Evolutionary conservation across 108 stramenopile genomes (phyloP), one percentile per base, ranked within the genome.

Genomic region (Cyclotella cryptica): DNA sequence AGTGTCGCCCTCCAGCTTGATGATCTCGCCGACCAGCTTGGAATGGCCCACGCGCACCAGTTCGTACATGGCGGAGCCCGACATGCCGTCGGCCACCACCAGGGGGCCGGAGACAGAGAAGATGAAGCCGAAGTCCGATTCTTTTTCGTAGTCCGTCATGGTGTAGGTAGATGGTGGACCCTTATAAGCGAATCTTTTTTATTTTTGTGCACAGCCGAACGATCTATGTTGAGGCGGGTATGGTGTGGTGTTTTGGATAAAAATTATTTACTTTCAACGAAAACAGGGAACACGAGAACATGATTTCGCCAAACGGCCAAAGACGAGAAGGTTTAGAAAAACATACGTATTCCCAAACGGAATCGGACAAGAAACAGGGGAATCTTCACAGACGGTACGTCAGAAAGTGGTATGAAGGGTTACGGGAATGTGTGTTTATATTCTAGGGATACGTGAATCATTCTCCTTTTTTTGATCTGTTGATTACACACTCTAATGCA

Each of bases 21-120:
- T 99, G 71, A 99, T 99, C 83, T 99, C 99, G 65, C 99, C 99
- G 61, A 99, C 99, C 18, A 99, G 94, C 86, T 98, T 98, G 87
- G 92, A 88, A 84, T 98, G 96, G 11, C 99, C 99, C 35, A 99
- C 99, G 80, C 98, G 96, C 30, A 99, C 98, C 40, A 99, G 97
- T 86, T 96, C 96, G 93, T 96, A 98, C 99, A 99, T 99, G 53
- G 98, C 98, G 69, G 98, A 90, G 39, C 99, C 99, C 66, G 89
- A 89, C 99, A 99, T 99, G 70, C 90, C 88, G 69, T 99, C 99
- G 63, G 98, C 99, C 58, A 99, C 97, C 51, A 99, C 99, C 44
- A 99, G 92, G 78, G 98, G 96, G 73, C 94, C 96, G 62, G 97
- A 98, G 67, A 99, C 98, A 85, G 94, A 94, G 88, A 96, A 96